A percentile compares a stretch with the other conserved stretches of the same genome.
phyloP scores from a whole-genome alignment of 441 rosid species.

The Populus hybrid region DNA sequence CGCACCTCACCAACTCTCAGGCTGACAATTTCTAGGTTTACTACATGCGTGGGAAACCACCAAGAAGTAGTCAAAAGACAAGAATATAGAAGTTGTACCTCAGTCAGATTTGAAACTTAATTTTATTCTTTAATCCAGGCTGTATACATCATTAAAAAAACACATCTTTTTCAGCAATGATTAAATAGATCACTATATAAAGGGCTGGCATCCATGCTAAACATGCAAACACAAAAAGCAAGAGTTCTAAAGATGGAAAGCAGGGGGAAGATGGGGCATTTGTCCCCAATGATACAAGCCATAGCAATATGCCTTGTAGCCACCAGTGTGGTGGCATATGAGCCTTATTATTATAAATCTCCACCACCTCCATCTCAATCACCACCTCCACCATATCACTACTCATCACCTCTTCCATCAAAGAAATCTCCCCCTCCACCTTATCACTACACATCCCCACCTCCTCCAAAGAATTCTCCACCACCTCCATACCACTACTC shows the following conservation, averaged over 20 bases:
- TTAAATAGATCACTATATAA: constrained; percentile 5
- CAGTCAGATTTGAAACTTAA: background rate
- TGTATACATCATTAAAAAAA: background rate
- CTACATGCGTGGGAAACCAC: background rate
- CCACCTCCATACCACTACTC: background rate
- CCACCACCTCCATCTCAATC: background rate
- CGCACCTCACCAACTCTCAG: background rate
- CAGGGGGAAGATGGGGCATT: background rate
- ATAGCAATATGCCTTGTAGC: background rate
- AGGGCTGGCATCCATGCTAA: background rate
- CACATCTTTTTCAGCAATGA: background rate
- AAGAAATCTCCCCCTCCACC: background rate
- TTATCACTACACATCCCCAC: background rate
- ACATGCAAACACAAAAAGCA: background rate
- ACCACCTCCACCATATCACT: background rate
- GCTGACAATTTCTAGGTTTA: background rate
- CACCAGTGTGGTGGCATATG: background rate
- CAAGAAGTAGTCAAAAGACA: background rate
- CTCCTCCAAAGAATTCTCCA: background rate
- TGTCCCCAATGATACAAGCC: background rate
- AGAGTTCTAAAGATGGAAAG: background rate
- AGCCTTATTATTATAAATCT: background rate
- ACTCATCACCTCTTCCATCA: background rate
- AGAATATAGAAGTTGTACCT: background rate
- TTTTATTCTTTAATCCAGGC: background rate